Conservation (phyloP, 306 rosid genomes). For the Vachellia collinsii region DNA sequence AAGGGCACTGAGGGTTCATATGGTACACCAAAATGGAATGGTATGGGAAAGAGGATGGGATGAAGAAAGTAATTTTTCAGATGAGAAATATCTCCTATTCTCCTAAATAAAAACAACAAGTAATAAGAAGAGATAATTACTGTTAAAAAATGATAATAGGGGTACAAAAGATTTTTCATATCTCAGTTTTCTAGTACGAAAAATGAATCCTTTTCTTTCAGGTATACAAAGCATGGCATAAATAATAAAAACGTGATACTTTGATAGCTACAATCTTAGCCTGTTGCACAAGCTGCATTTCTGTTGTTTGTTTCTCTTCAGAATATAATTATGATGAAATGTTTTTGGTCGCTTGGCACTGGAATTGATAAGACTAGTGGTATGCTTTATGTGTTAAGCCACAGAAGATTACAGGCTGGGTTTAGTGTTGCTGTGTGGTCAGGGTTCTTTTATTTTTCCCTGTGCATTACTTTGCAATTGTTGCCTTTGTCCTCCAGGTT, state of each 20-base stretch:
- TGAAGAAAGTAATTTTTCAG: too few relatives aligned
- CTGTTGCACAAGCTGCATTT: background rate
- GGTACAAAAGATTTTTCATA: too few relatives aligned
- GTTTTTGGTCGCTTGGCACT: background rate
- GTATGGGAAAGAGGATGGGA: too few relatives aligned
- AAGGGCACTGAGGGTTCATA: too few relatives aligned
- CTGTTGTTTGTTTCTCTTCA: background rate
- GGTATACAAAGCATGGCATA: background rate
- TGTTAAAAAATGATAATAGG: too few relatives aligned
- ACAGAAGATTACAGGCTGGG: slow-evolving; percentile 17
- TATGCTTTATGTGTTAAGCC: background rate
- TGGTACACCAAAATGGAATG: too few relatives aligned
- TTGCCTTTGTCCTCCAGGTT: slow-evolving; percentile 50
- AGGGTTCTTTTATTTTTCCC: slow-evolving; percentile 1
- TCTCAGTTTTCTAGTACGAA: background rate
- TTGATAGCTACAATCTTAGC: background rate
- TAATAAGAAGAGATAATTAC: too few relatives aligned
- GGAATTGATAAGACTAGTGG: background rate
- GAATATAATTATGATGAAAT: background rate
- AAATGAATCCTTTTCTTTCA: background rate
- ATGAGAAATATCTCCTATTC: too few relatives aligned
- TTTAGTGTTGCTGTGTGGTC: background rate
- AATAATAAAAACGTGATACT: background rate
- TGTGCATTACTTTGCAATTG: slow-evolving; percentile 22
- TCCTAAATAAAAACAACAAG: too few relatives aligned